Conservation (phyloP, 2,329 filamentous ascomycete genomes). For the Sarocladiaceae sp. region DNA sequence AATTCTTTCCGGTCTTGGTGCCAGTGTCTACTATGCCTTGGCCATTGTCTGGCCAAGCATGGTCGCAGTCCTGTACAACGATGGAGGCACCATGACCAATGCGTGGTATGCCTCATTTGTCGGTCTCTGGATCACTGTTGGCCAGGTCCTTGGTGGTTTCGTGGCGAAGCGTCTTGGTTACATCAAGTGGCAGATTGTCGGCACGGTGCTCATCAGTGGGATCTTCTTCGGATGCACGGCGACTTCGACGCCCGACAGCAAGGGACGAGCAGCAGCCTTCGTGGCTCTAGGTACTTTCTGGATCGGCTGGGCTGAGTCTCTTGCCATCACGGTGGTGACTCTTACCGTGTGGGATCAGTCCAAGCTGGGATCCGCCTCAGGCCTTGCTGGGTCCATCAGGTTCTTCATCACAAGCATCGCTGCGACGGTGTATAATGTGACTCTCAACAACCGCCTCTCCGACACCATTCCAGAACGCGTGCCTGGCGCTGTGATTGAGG, state of each 20-base stretch:
- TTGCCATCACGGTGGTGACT: conserved; percentile 27
- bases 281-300: conserved; percentile 26
- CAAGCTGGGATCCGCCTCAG: conserved; percentile 27
- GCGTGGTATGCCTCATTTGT: conserved; percentile 22
- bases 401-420: conserved; percentile 27
- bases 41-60: conserved; percentile 30
- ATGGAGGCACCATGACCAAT: conserved; percentile 17
- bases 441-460: conserved; percentile 25
- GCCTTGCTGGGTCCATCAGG: conserved; percentile 29
- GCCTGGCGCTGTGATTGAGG: conserved; percentile 24
- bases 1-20: conserved; percentile 26
- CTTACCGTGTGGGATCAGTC: conserved; percentile 26
- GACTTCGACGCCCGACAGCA: conserved; percentile 21
- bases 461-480: conserved; percentile 24
- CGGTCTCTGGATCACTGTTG: conserved; percentile 21
- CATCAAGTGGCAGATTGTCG: conserved; percentile 26
- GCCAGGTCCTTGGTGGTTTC: conserved; percentile 20
- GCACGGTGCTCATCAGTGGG: conserved; percentile 20
- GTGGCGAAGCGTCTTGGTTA: conserved; percentile 21
- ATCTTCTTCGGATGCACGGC: conserved; percentile 24
- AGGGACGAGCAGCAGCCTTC: conserved; percentile 19
- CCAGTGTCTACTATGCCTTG: conserved; percentile 31
- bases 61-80: conserved; percentile 24
- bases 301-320: conserved; percentile 28
- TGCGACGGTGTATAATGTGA: conserved; percentile 26